A percentile compares a stretch with the other conserved stretches of the same genome.
Evolutionary conservation across 345 rosid species (phyloP).

Genomic region (Eutrema heterophyllum): DNA sequence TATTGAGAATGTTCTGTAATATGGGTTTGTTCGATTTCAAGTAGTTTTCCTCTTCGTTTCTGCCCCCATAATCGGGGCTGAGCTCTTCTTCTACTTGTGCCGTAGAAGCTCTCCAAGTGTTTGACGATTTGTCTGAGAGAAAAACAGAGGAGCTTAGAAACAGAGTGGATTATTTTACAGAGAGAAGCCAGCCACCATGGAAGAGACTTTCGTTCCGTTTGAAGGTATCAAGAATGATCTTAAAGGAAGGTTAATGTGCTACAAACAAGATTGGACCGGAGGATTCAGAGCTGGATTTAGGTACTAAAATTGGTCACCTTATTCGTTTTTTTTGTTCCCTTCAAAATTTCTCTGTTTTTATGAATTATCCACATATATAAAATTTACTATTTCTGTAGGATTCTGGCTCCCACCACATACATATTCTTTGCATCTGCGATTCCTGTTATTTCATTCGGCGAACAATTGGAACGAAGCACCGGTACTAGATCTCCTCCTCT

Average conservation of each 20-base stretch:
- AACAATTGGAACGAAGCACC: conserved; percentile 85
- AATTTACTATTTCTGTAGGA: conserved; percentile 36
- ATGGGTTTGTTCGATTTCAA: conserved; percentile 20
- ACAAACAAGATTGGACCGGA: conserved; percentile 90
- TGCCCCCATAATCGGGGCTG: background rate
- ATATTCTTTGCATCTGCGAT: conserved; percentile 97
- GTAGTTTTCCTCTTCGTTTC: background rate
- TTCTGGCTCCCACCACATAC: conserved; percentile 95
- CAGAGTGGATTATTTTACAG: background rate
- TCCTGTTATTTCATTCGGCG: conserved; percentile 97
- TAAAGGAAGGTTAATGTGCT: conserved; percentile 72
- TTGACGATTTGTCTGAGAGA: conserved; percentile 17
- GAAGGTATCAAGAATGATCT: conserved; percentile 85
- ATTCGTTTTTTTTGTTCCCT: background rate
- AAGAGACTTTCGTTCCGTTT: conserved; percentile 83
- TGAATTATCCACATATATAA: background rate
- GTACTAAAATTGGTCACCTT: conserved; percentile 19
- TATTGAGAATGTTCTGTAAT: conserved; percentile 1
- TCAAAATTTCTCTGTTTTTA: background rate
- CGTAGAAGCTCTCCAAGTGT: conserved; percentile 20
- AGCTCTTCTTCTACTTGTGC: background rate
- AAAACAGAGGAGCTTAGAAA: conserved; percentile 19
- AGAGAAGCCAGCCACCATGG: conserved; percentile 42
- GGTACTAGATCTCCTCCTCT: conserved; percentile 41
- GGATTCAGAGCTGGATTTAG: conserved; percentile 79